Conservation (phyloP, 2,329 filamentous ascomycete genomes). For the Fusarium avenaceum region DNA sequence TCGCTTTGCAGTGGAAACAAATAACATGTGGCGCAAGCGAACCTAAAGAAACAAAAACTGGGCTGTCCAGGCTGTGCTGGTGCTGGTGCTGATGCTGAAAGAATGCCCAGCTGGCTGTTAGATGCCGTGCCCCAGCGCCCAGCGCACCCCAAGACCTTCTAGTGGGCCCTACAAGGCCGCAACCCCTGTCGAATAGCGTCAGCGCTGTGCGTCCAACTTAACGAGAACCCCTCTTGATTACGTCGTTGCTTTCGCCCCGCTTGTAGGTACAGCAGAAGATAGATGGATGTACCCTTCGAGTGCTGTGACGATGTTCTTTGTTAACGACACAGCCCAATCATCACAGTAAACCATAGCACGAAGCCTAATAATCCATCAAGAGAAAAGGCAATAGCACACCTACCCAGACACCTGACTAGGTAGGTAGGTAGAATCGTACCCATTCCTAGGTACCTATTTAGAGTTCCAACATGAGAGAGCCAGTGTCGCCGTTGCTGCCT, state of each 20-base stretch:
- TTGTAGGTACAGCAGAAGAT: background rate
- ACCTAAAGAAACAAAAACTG: constrained; percentile 4
- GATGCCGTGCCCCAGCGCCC: constrained; percentile 20
- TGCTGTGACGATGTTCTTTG: background rate
- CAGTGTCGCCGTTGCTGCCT: constrained; percentile 39
- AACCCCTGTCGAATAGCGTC: constrained; percentile 44
- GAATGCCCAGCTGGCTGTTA: constrained; percentile 32
- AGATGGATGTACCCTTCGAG: background rate
- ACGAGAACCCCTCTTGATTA: constrained; percentile 45
- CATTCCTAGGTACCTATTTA: background rate
- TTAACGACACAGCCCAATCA: constrained; percentile 13
- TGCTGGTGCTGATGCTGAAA: background rate
- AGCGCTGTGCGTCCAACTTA: constrained; percentile 36
- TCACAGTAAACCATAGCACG: constrained; percentile 3
- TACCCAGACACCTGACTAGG: background rate
- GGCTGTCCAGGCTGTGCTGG: constrained; percentile 29
- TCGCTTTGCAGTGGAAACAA: constrained; percentile 18
- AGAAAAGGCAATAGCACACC: background rate
- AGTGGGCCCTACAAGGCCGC: constrained; percentile 21
- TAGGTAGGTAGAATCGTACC: background rate
- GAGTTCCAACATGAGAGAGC: constrained; percentile 17
- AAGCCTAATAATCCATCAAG: background rate
- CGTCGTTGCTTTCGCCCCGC: constrained; percentile 44
- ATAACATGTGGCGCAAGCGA: constrained; percentile 28
- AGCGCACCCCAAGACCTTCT: constrained; percentile 27